Evolutionary conservation across 768 basidiomycete species (phyloP).

Genomic region (Boletellus sp.): DNA sequence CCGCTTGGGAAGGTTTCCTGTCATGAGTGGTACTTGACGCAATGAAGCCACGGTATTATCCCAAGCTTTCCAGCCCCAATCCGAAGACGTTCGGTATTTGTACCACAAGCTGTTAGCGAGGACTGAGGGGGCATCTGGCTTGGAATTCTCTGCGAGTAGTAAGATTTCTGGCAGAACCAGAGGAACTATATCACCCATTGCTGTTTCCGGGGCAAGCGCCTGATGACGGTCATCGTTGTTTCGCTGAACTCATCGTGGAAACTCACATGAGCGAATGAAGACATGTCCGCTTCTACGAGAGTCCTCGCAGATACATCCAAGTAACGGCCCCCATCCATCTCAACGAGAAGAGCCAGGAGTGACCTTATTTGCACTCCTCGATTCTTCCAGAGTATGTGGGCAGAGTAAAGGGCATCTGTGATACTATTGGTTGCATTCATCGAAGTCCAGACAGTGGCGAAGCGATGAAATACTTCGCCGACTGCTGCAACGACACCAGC

Average conservation of each 20-base stretch:
- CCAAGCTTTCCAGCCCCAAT: constrained; percentile 85
- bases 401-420: constrained; percentile 54
- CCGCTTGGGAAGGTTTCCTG: constrained; percentile 43
- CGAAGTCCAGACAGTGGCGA: constrained; percentile 71
- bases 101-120: constrained; percentile 81
- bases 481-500: constrained; percentile 55
- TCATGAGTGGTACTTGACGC: constrained; percentile 61
- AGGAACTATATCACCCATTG: constrained; percentile 34
- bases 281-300: constrained; percentile 57
- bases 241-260: not conserved
- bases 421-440: constrained; percentile 62
- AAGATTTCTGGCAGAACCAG: constrained; percentile 58
- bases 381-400: constrained; percentile 61
- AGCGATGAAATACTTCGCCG: constrained; percentile 69
- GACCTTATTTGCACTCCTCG: constrained; percentile 64
- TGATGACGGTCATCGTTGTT: constrained; percentile 10
- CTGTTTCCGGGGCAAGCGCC: constrained; percentile 41
- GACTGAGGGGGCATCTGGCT: constrained; percentile 58
- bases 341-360: constrained; percentile 58
- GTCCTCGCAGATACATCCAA: constrained; percentile 54
- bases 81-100: constrained; percentile 65
- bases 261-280: constrained; percentile 59
- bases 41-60: constrained; percentile 75
- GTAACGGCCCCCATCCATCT: constrained; percentile 59
- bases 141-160: constrained; percentile 55